Conservation (phyloP, 2,329 filamentous ascomycete genomes). For the Colletotrichum tamarilloi region DNA sequence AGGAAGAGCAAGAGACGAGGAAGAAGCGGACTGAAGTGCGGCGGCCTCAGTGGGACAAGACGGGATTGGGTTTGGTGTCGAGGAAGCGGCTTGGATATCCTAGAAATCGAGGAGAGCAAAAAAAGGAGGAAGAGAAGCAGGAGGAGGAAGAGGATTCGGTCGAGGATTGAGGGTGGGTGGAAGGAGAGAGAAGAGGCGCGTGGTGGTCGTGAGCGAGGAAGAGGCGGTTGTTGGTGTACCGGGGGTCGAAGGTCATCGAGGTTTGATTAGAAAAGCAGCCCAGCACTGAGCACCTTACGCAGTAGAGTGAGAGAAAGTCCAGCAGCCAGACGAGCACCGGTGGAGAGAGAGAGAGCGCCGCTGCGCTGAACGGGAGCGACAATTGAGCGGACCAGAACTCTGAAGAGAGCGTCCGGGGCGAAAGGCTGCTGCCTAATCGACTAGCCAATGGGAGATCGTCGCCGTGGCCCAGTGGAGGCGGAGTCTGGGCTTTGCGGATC, state of each 20-base stretch:
- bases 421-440: conserved; percentile 47
- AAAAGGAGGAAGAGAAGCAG: conserved; percentile 3
- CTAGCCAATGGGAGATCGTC: conserved; percentile 38
- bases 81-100: conserved; percentile 17
- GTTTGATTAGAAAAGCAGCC: conserved; percentile 36
- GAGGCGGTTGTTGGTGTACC: conserved; percentile 2
- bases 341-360: not conserved
- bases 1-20: conserved; percentile 11
- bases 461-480: conserved; percentile 41
- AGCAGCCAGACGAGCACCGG: not conserved
- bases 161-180: conserved; percentile 24
- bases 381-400: conserved; percentile 21
- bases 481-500: conserved; percentile 35
- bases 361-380: conserved; percentile 7
- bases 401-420: conserved; percentile 38
- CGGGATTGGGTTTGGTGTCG: conserved; percentile 2
- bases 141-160: conserved; percentile 36
- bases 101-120: conserved; percentile 11
- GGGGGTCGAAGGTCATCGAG: conserved; percentile 23
- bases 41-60: conserved; percentile 30
- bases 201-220: conserved; percentile 1
- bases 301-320: not conserved
- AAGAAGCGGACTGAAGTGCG: conserved; percentile 3
- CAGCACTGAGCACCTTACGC: not conserved
- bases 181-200: conserved; percentile 14